Percentiles rank a stretch among this genome's conserved stretches.
Conservation (phyloP, 129 eudicot genomes). For the Lactuca sativa region DNA sequence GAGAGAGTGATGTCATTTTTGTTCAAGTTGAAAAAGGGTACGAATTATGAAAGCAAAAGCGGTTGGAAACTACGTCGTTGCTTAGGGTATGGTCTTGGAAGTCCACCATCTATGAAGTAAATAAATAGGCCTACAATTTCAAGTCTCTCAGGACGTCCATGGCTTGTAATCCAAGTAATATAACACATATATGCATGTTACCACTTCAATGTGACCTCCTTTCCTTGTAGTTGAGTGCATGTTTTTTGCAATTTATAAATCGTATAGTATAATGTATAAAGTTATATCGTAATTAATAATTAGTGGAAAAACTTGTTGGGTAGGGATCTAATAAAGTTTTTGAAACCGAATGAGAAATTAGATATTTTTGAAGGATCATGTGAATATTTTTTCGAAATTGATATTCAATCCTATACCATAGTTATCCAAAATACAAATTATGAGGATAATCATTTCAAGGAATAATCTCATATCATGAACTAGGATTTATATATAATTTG, state of each 20-base stretch:
- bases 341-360: no score
- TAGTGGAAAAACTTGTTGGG: no score
- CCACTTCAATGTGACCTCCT: neutral
- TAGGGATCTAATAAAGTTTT: no score
- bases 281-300: neutral
- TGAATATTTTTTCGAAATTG: no score
- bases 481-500: no score
- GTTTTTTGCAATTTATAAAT: neutral
- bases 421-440: no score
- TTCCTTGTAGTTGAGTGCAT: constrained; percentile 1
- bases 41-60: constrained; percentile 23
- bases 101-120: constrained; percentile 37
- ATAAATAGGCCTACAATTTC: constrained; percentile 12
- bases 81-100: constrained; percentile 43
- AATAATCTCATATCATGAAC: no score
- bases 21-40: constrained; percentile 48
- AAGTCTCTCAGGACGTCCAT: constrained; percentile 19
- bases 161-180: constrained; percentile 16
- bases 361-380: no score
- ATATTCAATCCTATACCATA: no score
- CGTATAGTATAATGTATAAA: neutral
- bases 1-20: constrained; percentile 47
- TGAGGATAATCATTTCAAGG: no score
- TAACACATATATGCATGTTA: constrained; percentile 9
- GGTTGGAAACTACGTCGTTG: constrained; percentile 42